Conservation (phyloP, 2,329 filamentous ascomycete genomes). For the Fusarium bulbicola region DNA sequence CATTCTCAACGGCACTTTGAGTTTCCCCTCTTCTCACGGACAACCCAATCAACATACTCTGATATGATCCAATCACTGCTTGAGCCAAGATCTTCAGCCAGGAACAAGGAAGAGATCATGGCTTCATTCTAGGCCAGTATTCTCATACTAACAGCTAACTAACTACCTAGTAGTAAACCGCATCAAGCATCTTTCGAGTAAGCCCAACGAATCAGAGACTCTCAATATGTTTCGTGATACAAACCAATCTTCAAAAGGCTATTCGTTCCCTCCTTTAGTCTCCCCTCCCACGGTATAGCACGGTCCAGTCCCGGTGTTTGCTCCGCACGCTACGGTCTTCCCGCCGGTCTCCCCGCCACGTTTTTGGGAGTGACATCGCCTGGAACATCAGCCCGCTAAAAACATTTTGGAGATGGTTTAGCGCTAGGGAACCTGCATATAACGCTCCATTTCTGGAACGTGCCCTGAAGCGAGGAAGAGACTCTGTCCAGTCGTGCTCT, state of each 20-base stretch:
- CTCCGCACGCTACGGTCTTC: constrained; percentile 6
- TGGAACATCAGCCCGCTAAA: constrained; percentile 27
- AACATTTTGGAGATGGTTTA: constrained; percentile 20
- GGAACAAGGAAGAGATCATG: not conserved
- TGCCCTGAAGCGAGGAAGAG: constrained; percentile 1
- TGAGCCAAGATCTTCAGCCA: constrained; percentile 10
- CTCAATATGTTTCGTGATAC: not conserved
- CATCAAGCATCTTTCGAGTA: not conserved
- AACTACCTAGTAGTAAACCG: not conserved
- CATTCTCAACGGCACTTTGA: not conserved
- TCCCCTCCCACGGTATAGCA: constrained; percentile 1
- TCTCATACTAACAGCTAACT: not conserved
- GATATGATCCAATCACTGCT: not conserved
- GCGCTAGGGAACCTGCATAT: constrained; percentile 20
- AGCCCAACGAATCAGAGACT: constrained; percentile 1
- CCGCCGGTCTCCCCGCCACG: not conserved
- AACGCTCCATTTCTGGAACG: constrained; percentile 24
- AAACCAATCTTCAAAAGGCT: constrained; percentile 6
- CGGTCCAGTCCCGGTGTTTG: constrained; percentile 17
- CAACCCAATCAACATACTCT: not conserved
- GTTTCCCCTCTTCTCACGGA: not conserved
- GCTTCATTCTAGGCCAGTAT: not conserved
- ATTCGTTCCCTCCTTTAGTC: not conserved
- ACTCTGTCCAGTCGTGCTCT: not conserved
- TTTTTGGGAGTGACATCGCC: constrained; percentile 9